These are phyloP conservation scores for Priceomyces castillae DNA, from an alignment of 805 yeast genomes.

Conservation along the genomic window DNA sequence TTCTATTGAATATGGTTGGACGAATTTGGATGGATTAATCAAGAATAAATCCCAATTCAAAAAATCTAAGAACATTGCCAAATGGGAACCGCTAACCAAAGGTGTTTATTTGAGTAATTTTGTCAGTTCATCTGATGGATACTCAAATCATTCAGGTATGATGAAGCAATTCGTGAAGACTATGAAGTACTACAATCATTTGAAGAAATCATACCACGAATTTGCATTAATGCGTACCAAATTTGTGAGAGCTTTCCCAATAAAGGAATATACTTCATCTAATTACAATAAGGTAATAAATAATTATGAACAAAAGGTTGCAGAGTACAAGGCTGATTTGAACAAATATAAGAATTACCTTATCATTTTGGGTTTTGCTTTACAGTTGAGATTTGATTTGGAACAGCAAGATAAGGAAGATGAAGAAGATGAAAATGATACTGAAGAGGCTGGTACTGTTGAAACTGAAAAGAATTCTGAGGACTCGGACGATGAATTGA, in stretches of 20 bases:
- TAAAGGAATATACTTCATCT: slow-evolving; percentile 17
- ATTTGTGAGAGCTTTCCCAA: slow-evolving; percentile 30
- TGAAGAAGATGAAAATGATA: slow-evolving; percentile 7
- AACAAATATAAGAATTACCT: slow-evolving; percentile 46
- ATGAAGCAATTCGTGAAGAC: slow-evolving; percentile 44
- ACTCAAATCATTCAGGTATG: slow-evolving; percentile 35
- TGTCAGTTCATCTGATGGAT: slow-evolving; percentile 19
- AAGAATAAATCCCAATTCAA: slow-evolving; percentile 27
- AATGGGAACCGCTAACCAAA: slow-evolving; percentile 43
- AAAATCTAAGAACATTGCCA: slow-evolving; percentile 31
- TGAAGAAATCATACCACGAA: slow-evolving; percentile 32
- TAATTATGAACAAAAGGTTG: slow-evolving; percentile 42
- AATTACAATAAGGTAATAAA: slow-evolving; percentile 35
- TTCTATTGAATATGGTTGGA: slow-evolving; percentile 85
- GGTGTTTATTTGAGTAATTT: slow-evolving; percentile 42
- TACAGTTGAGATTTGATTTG: slow-evolving; percentile 43
- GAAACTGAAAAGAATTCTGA: slow-evolving; percentile 6
- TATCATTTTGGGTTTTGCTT: slow-evolving; percentile 44
- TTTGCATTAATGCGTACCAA: slow-evolving; percentile 28
- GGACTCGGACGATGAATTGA: slow-evolving; percentile 28
- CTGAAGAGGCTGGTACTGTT: slow-evolving; percentile 10
- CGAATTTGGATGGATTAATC: slow-evolving; percentile 34
- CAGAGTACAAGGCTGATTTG: slow-evolving; percentile 44
- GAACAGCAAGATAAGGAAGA: slow-evolving; percentile 15
- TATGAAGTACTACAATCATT: slow-evolving; percentile 38